Conservation (phyloP, 768 basidiomycete genomes). For the Mycena metata region DNA sequence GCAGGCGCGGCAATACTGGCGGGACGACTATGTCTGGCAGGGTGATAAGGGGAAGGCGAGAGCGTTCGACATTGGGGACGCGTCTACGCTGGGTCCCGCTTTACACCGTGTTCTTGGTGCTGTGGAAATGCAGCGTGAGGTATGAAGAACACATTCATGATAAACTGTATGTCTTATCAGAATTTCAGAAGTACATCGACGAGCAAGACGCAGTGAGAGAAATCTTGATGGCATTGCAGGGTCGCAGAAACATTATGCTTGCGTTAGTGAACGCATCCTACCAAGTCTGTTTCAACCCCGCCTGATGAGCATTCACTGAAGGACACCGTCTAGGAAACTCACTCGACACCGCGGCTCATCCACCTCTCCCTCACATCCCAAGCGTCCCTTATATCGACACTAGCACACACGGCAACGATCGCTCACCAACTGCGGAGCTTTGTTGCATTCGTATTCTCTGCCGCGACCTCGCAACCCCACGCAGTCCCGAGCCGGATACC, state of each 20-base stretch:
- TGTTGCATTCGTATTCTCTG: slow-evolving; percentile 60
- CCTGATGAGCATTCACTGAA: background rate
- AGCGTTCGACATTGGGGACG: slow-evolving; percentile 74
- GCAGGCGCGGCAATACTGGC: slow-evolving; percentile 80
- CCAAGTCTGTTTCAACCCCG: slow-evolving; percentile 42
- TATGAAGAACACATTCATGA: slow-evolving; percentile 34
- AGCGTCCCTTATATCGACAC: slow-evolving; percentile 70
- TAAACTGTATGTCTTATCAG: background rate
- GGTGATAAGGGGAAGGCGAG: slow-evolving; percentile 55
- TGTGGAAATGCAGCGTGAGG: slow-evolving; percentile 60
- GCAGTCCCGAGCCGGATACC: slow-evolving; percentile 29
- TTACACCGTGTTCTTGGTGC: slow-evolving; percentile 53
- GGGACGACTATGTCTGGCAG: slow-evolving; percentile 65
- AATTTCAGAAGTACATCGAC: slow-evolving; percentile 71
- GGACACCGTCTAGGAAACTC: slow-evolving; percentile 54
- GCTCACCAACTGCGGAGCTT: slow-evolving; percentile 76
- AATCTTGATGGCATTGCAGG: slow-evolving; percentile 81
- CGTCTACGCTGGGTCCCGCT: slow-evolving; percentile 76
- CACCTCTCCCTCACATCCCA: slow-evolving; percentile 80
- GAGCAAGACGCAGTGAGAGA: slow-evolving; percentile 86
- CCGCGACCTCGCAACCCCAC: slow-evolving; percentile 41
- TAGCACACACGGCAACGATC: slow-evolving; percentile 72
- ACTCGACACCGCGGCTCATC: slow-evolving; percentile 69
- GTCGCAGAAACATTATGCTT: slow-evolving; percentile 72
- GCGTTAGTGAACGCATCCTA: slow-evolving; percentile 51